Evolutionary conservation across 805 yeast species (phyloP).

Genomic region (Jamesozyma hellenica): DNA sequence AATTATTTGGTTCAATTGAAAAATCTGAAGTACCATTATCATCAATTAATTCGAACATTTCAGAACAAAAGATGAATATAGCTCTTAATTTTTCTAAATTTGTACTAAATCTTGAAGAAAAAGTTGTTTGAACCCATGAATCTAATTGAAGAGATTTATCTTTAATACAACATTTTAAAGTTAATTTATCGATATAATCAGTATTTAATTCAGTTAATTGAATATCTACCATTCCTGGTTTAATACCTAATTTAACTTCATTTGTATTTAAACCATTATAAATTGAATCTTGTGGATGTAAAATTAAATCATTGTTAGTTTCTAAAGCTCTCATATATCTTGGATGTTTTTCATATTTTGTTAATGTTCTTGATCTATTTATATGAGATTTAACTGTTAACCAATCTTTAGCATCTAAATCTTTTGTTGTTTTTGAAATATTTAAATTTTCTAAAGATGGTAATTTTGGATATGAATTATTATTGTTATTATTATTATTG

Average conservation of each 20-base stretch:
- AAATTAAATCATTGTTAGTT: slow-evolving; percentile 48
- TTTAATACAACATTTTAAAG: slow-evolving; percentile 30
- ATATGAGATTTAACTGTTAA: slow-evolving; percentile 48
- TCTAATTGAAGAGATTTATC: slow-evolving; percentile 39
- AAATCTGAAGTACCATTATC: slow-evolving; percentile 31
- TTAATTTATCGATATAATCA: slow-evolving; percentile 37
- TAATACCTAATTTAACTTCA: slow-evolving; percentile 31
- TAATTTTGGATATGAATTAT: slow-evolving; percentile 14
- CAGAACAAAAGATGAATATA: slow-evolving; percentile 50
- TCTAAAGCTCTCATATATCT: slow-evolving; percentile 57
- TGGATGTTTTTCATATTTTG: slow-evolving; percentile 55
- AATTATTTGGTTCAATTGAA: slow-evolving; percentile 30
- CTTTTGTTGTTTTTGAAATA: slow-evolving; percentile 28
- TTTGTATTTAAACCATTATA: slow-evolving; percentile 38
- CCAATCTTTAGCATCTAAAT: slow-evolving; percentile 40
- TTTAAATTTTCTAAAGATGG: slow-evolving; percentile 23
- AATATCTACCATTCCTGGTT: slow-evolving; percentile 24
- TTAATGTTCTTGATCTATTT: slow-evolving; percentile 62
- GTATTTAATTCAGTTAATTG: slow-evolving; percentile 26
- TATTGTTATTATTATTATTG: slow-evolving; percentile 5
- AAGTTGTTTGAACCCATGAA: slow-evolving; percentile 43
- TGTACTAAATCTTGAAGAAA: slow-evolving; percentile 42
- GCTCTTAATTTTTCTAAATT: slow-evolving; percentile 58
- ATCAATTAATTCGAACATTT: slow-evolving; percentile 41
- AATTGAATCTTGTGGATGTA: slow-evolving; percentile 50